These are phyloP conservation scores for Odontarrhena argentea DNA, from an alignment of 345 rosid genomes.

Conservation along the genomic window DNA sequence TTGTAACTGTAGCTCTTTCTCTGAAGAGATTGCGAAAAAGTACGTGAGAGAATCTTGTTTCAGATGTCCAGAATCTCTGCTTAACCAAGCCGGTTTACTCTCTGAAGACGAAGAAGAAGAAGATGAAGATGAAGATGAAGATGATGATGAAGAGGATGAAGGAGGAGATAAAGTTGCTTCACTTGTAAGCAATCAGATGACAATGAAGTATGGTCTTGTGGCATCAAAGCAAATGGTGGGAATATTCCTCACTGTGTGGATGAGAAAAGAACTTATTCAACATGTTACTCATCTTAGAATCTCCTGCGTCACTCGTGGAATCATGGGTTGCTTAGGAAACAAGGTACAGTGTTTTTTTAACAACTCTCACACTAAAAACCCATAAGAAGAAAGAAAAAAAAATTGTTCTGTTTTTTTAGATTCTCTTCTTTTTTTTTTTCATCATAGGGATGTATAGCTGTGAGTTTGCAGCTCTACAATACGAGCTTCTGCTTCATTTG, in stretches of 20 bases:
- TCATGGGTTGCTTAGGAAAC: conserved; percentile 92
- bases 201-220: conserved; percentile 69
- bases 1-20: conserved; percentile 62
- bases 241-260: conserved; percentile 88
- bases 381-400: too few species aligned
- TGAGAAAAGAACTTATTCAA: conserved; percentile 76
- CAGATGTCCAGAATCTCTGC: conserved; percentile 57
- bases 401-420: conserved; percentile 9
- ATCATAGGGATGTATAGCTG: conserved; percentile 88
- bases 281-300: conserved; percentile 76
- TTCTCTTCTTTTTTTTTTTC: background rate
- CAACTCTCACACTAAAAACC: background rate
- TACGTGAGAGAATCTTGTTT: conserved; percentile 70
- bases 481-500: conserved; percentile 88
- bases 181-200: conserved; percentile 40
- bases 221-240: conserved; percentile 98
- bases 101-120: conserved; percentile 70
- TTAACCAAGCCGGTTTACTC: conserved; percentile 54
- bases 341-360: conserved; percentile 53
- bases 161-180: conserved; percentile 40
- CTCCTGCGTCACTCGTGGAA: conserved; percentile 74
- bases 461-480: conserved; percentile 79
- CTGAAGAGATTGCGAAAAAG: conserved; percentile 57
- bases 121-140: conserved; percentile 43
- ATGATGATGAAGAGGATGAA: conserved; percentile 29